Base-by-base conservation (phyloP, 2,329 filamentous ascomycete species). In the Aspergillus neoniger region DNA sequence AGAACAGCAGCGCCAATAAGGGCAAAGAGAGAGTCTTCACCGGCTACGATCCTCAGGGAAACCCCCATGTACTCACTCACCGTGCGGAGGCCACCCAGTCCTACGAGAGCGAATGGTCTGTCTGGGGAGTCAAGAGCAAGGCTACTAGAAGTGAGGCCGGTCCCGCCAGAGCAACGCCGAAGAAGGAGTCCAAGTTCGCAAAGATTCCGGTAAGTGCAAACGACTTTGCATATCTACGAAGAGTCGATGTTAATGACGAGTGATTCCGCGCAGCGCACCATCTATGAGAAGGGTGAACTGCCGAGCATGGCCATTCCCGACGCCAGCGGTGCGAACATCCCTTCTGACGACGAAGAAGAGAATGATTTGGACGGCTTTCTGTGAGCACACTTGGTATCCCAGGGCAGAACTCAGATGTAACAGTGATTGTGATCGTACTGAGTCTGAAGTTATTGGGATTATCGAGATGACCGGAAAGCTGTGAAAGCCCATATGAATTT, bases 331-430 rank as follows among this genome's bases (percentile, higher is more conserved):
- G 41, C 55, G 10, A 51, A 63, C 12, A 55, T 58, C 9, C 30
- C 63, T 5, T 67, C 63, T 32, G 71, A 74, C 38, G 65, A 69
- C 8, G 69, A 68, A 1, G 63, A 65, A 3, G 64, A 69, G 1
- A 61, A 61, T 15, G 65, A 67, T 15, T 39, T 66, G 4, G 58
- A 70, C 23, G 59, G 65, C 14, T 73, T 65, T 17, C 60, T 67
- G 14, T 67, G 23, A 56, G 48, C n/a, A n/a, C 12, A 3, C 21
- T 14, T 36, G 44, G 2, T 28, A 28, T 21, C 0, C 41, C 8
- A 9, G 19, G 23, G 23, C 12, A 6, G 5, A 25, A 28, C 6
- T 15, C 25, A 50, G 17, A 2, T 32, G 25, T 9, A 17, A 7
- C n/a, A 7, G 47, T 12, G 23, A 50, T 19, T n/a, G 47, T 12